These are phyloP conservation scores for Beta lomatogona DNA, from an alignment of 179 eudicot genomes.

Conservation along the genomic window DNA sequence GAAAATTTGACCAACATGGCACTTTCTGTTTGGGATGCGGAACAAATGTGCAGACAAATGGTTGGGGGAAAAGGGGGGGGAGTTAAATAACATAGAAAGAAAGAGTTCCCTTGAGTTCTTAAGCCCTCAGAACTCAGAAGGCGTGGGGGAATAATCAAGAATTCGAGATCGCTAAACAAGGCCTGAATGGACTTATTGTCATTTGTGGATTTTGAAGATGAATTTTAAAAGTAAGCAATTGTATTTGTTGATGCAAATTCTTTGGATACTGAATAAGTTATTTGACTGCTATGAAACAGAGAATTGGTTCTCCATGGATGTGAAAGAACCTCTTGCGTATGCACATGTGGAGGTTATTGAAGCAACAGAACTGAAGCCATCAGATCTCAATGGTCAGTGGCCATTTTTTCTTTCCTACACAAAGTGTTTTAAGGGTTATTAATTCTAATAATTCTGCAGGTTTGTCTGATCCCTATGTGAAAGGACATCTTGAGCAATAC, in stretches of 20 bases:
- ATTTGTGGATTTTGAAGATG: background rate
- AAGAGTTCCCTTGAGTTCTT: background rate
- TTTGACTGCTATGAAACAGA: slow-evolving; percentile 39
- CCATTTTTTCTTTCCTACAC: background rate
- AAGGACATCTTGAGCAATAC: slow-evolving; percentile 39
- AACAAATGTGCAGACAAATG: background rate
- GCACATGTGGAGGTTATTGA: slow-evolving; percentile 80
- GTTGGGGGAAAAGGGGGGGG: background rate
- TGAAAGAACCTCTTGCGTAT: slow-evolving; percentile 75
- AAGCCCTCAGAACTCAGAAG: too few relatives aligned
- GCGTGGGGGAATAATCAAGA: background rate
- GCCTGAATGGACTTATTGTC: background rate
- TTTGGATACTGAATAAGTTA: background rate
- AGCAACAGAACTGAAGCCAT: slow-evolving; percentile 76
- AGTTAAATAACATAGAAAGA: too few relatives aligned
- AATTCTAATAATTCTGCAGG: slow-evolving; percentile 50
- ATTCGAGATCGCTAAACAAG: background rate
- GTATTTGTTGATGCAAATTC: background rate
- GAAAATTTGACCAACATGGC: background rate
- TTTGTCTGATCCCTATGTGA: slow-evolving; percentile 67
- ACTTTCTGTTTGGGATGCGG: background rate
- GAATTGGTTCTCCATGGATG: slow-evolving; percentile 81
- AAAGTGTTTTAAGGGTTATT: slow-evolving; percentile 5
- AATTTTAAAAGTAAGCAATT: background rate
- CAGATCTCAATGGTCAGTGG: slow-evolving; percentile 81